Evolutionary conservation across 768 basidiomycete genomes (phyloP), one percentile per base, ranked within the genome.

Genomic region (Hemileccinum impolitum): DNA sequence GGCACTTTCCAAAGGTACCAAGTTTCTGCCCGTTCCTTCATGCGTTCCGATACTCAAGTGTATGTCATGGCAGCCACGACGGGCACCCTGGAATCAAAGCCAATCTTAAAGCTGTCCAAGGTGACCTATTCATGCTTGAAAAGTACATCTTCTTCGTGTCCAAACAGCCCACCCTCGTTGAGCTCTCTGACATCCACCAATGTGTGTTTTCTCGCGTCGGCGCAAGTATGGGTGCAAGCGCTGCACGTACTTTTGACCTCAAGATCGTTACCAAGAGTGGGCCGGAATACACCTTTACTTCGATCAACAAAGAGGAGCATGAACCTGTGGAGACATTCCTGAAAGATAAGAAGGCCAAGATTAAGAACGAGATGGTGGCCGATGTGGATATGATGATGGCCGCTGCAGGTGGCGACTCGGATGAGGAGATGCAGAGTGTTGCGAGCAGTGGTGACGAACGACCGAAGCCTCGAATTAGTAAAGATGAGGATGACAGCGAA

Each of bases 61-160:
- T 18, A 28, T 23, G 23, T 13, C 17, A 30, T 52, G 43, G 10
- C 54, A 95, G 93, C 58, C 90, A 88, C 26, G 85, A 87, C 58
- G 91, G 93, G 4, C 87, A 93, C 55, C 87, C 90, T 14, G 91
- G 92, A n/a, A 86, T 99, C 72, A 98, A 98, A 72, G 93, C 92
- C 59, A 96, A 97, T 67, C 77, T 98, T 58, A 98, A 98, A 71
- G 96, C 96, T 38, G 79, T 89, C 4, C 93, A 95, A 68, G 96
- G 96, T 52, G 94, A 97, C 66, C 82, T 99, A 28, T 98, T 96
- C 79, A 81, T 98, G 76, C 85, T 99, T 55, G 96, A 98, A 62
- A 97, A 97, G 79, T 91, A 88, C 67, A 78, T 99, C 41, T 92
- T 99, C 71, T 98, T 98, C 72, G 92, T 98, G 53, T 94, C 95